Base-by-base conservation (phyloP, 495 filamentous ascomycete genomes). In the Clavariopsis aquatica region DNA sequence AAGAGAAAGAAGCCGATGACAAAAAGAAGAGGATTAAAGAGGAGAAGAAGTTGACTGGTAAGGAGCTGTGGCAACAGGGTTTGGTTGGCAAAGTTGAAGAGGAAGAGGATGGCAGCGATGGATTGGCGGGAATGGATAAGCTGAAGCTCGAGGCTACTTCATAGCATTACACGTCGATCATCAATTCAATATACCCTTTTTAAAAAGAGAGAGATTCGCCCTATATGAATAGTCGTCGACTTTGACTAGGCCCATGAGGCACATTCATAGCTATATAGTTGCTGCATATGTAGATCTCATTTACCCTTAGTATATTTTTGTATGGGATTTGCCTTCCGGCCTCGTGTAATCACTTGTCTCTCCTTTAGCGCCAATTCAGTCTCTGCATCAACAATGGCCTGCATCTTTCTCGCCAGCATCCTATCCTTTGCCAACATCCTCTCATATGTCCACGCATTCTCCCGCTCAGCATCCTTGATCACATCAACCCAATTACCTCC, bases 31-130 rank as follows among this genome's bases (percentile, higher is more conserved):
- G 62, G 69, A 79, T 73, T 65, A 86, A 89, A 71, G 80, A 84
- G 31, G 85, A 87, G 77, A 83, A 82, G 75, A 87, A 81, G 73
- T 78, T 95, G 64, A 92, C 90, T 6, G 92, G 92, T 34, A 89
- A 79, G 74, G 86, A 96, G 72, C 75, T 96, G 53, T 96, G 92
- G 92, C 88, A 92, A 79, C 80, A 83, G 52, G 92, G 92, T 9
- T 77, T 96, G 72, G 91, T 80, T 65, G 87, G 85, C 28, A 90
- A 88, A 78, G 80, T 70, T 53, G 89, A 87, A 53, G 88, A 92
- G 74, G 91, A 91, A 66, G 89, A 92, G 47, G 84, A 84, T 64
- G 83, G 80, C 0, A 75, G 78, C 0, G 82, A 79, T 64, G 19
- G 80, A 51, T 74, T 85, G 28, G 84, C 84, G 67, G 82, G 78